Base-by-base conservation (phyloP, 2,329 filamentous ascomycete species). In the Neonectria hederae region DNA sequence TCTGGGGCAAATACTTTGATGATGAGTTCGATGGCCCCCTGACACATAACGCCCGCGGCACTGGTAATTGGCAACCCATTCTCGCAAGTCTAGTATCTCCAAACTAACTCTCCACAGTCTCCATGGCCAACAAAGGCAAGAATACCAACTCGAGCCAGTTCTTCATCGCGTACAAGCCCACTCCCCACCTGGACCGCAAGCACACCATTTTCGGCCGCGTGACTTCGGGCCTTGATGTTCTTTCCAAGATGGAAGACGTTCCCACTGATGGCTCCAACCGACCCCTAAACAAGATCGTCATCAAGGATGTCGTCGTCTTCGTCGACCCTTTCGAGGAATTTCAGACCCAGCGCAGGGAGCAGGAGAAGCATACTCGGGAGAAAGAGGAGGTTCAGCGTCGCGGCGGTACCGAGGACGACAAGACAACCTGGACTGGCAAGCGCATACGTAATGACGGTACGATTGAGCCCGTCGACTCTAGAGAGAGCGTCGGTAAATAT, bases 91-190 rank as follows among this genome's bases (percentile, higher is more conserved):
- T 21, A 22, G 8, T 6, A 22, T 11, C 22, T 22, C 51, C 32
- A 43, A 63, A 53, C 63, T 71, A 51, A 66, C 55, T 35, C 22
- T 21, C 24, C 9, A 4, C 54, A 79, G 78, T 81, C 26, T 94
- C 91, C 70, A 99, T 99, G 96, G 96, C 96, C 43, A 99, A 99
- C 80, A 99, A 99, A 77, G 96, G 96, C 63, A 97, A 97, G 76
- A 95, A 97, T 76, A 98, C 95, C 22, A 99, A 99, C 80, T 96
- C 92, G 9, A 93, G 89, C 71, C 96, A 99, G 79, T 99, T 90
- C 76, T 99, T 98, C 83, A 92, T 99, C 75, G 92, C 91, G 0
- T 99, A 99, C 78, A 90, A 93, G 54, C 84, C 92, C 1, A 88
- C 90, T 0, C 90, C 91, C 67, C 96, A 99, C 80, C 86, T 99